These are phyloP conservation scores for Rosa hybrid DNA, from an alignment of 331 rosid genomes.

Conservation along the genomic window DNA sequence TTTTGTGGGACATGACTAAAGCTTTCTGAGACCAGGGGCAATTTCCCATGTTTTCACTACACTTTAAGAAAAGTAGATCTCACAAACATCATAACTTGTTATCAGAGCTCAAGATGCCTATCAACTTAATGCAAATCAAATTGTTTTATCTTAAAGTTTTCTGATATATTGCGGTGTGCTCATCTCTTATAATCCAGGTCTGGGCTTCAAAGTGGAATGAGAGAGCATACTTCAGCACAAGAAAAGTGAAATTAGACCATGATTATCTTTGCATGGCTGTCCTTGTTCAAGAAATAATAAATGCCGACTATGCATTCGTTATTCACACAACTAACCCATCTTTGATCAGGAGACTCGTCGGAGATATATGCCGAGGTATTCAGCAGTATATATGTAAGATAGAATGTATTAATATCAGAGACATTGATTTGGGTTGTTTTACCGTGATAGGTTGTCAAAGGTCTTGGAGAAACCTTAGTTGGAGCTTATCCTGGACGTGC, in stretches of 20 bases:
- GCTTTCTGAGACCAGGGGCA: neutral
- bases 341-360: conserved; percentile 89
- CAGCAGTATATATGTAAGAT: neutral
- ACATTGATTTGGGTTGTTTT: conserved; percentile 19
- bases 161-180: conserved; percentile 21
- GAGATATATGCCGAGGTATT: conserved; percentile 98
- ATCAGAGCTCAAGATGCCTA: neutral
- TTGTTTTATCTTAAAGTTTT: neutral
- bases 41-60: neutral
- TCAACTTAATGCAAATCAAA: neutral
- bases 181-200: conserved; percentile 56
- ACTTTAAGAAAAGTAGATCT: neutral
- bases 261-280: conserved; percentile 98
- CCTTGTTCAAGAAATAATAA: conserved; percentile 94
- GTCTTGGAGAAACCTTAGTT: conserved; percentile 96
- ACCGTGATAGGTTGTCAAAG: conserved; percentile 80
- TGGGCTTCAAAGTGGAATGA: conserved; percentile 99
- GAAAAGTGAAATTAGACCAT: conserved; percentile 88
- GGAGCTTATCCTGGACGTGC: conserved; percentile 99
- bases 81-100: neutral
- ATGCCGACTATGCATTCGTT: conserved; percentile 97
- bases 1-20: neutral
- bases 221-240: conserved; percentile 94
- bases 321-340: conserved; percentile 97
- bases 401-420: conserved; percentile 10